Evolutionary conservation across 2,329 filamentous ascomycete species (phyloP), one percentile per base, ranked within the genome.

Genomic region (Cadophora luteo-olivacea): DNA sequence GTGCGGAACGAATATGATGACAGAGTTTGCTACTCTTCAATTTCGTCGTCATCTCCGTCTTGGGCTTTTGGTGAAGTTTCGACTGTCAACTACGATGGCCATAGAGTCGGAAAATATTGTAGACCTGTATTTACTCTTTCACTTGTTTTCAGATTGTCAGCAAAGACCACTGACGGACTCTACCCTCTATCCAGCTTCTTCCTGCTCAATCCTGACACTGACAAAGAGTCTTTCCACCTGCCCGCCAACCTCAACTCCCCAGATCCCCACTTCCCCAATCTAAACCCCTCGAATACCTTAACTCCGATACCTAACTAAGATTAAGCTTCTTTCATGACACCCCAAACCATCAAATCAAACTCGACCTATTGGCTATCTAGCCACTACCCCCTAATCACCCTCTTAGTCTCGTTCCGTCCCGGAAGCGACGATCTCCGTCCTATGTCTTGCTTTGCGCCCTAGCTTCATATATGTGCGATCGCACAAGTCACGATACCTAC

Each of bases 371-470:
- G 36, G 36, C 57, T 29, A 29, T 5, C 29, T 29, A 29, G 29
- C 29, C 29, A 29, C 29, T 29, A 55, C 1, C 36, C 8, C 7
- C 16, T 38, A 58, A 19, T 1, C 55, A 19, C 22, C 55, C 4
- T 33, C 32, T 58, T 58, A 58, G 55, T 38, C 55, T 58, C 55
- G 55, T 16, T 38, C 57, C 57, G 33, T 41, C 22, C 57, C 57
- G 57, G 57, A 60, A 45, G 36, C 36, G 36, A 24, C 38, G 57
- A 60, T 60, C 57, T 41, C 57, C 57, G 57, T 22, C 33, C 33
- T 38, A 24, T 29, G 11, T 41, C 22, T 60, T 32, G 33, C 33
- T 41, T 22, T 49, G 19, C 22, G n/a, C 45, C 19, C 45, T 49
- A 49, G 45, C 45, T 25, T 45, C 22, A 9, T 45, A 14, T 5